phyloP scores from a whole-genome alignment of 768 basidiomycete species.

The Auricularia sp. region DNA sequence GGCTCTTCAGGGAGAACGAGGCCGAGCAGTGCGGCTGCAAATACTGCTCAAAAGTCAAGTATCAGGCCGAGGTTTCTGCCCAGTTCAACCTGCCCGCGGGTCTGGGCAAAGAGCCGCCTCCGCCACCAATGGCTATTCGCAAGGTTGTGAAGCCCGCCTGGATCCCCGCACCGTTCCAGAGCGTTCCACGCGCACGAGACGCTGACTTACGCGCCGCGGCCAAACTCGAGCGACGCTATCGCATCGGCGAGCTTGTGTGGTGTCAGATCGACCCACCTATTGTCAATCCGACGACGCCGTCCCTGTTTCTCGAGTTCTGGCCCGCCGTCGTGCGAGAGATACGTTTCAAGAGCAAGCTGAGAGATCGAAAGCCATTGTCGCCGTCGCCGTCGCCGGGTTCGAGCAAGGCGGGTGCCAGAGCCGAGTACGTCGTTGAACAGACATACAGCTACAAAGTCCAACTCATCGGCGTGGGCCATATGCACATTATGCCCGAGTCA shows the following conservation, averaged over 20 bases:
- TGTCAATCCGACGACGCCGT: slow-evolving; percentile 24
- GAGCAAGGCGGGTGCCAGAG: slow-evolving; percentile 2
- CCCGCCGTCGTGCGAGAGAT: slow-evolving; percentile 57
- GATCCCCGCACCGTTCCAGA: slow-evolving; percentile 29
- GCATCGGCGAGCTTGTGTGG: slow-evolving; percentile 66
- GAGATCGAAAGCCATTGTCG: slow-evolving; percentile 10
- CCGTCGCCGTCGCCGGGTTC: slow-evolving; percentile 6
- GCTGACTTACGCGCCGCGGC: slow-evolving; percentile 51
- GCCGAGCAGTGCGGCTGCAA: slow-evolving; percentile 48
- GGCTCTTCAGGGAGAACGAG: slow-evolving; percentile 53
- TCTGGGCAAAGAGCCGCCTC: slow-evolving; percentile 6
- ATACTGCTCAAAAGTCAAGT: slow-evolving; percentile 50
- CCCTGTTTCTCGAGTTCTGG: slow-evolving; percentile 55
- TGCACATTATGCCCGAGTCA: slow-evolving; percentile 40
- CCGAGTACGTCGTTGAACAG: slow-evolving; percentile 39
- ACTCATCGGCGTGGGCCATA: slow-evolving; percentile 47
- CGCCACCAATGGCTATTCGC: slow-evolving; percentile 8
- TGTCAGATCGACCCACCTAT: slow-evolving; percentile 45
- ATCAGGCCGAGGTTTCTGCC: slow-evolving; percentile 60
- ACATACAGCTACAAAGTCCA: slow-evolving; percentile 56
- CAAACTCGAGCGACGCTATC: slow-evolving; percentile 47
- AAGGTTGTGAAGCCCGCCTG: slow-evolving; percentile 8
- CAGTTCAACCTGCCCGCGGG: slow-evolving; percentile 35
- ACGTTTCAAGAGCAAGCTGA: slow-evolving; percentile 32
- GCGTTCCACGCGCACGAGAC: slow-evolving; percentile 52